Base-by-base conservation (phyloP, 2,329 filamentous ascomycete species). In the Aureobasidium sp. region DNA sequence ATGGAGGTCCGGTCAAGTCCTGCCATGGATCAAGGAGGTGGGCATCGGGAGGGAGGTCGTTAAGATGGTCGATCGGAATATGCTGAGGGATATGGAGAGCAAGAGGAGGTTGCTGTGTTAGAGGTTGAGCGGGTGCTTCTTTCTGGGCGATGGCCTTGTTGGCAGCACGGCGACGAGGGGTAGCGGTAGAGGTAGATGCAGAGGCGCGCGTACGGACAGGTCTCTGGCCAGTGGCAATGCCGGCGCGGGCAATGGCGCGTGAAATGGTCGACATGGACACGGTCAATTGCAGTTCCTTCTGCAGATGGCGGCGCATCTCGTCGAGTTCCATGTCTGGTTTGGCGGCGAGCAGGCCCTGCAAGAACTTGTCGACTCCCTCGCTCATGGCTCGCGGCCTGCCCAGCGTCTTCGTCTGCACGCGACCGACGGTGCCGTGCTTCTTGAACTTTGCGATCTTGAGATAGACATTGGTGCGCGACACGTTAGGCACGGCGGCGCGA, bases 391-490 rank as follows among this genome's bases (percentile, higher is more conserved):
- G 61, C 29, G 61, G 61, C 25, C 61, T 37, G 34, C 61, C 61
- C 36, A 62, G 45, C 10, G 61, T 51, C 48, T 62, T 62, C 34
- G 61, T 62, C 48, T 62, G 53, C 30, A 62, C 54, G 11, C 61
- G 61, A 21, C 53, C 53, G 13, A 62, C 61, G 27, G 61, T 62
- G 47, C 61, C 61, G 41, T 62, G 54, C 55, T 62, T 62, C 30
- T 58, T 58, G 54, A 59, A 62, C 54, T 62, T 62, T 44, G 53
- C 47, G 5, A 62, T 62, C 54, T 62, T 62, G 47, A 62, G 54
- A 53, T 62, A 62, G 54, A 62, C 54, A 34, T 62, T 62, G 45
- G 61, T 62, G 39, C 61, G 53, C 37, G 61, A 62, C 44, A 62
- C 61, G 13, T 48, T 54, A 29, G 61, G 61, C 25, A 62, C 61